Percentiles rank a stretch among this genome's conserved stretches.
phyloP scores from a whole-genome alignment of 495 filamentous ascomycete genomes.

The Neurospora intermedia region DNA sequence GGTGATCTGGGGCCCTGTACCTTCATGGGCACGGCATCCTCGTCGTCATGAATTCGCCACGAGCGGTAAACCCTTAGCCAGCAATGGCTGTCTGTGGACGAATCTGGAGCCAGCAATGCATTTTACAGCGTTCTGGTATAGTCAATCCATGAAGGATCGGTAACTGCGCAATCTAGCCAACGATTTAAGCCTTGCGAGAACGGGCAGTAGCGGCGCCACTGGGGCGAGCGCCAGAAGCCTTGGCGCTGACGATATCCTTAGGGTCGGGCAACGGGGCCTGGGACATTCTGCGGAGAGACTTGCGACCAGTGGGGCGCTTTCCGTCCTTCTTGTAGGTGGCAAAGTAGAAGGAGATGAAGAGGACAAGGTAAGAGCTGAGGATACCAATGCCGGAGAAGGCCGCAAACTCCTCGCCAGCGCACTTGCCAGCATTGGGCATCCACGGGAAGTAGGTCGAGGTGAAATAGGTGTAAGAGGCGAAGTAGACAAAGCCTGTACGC shows the following conservation, averaged over 20 bases:
- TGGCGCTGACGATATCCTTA: conserved; percentile 28
- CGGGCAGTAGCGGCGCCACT: conserved; percentile 20
- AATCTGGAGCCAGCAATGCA: background rate
- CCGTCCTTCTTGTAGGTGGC: conserved; percentile 88
- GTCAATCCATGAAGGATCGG: background rate
- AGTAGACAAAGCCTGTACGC: conserved; percentile 73
- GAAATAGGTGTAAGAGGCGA: conserved; percentile 93
- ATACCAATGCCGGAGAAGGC: conserved; percentile 89
- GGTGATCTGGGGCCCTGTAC: background rate
- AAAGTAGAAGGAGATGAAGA: conserved; percentile 98
- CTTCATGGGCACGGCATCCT: background rate
- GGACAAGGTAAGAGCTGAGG: conserved; percentile 83
- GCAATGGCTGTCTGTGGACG: background rate
- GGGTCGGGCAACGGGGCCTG: conserved; percentile 44
- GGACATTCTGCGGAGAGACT: conserved; percentile 43
- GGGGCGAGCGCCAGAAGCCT: conserved; percentile 1
- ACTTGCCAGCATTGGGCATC: conserved; percentile 72
- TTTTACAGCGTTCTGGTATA: background rate
- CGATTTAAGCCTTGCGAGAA: conserved; percentile 47
- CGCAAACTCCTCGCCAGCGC: conserved; percentile 95
- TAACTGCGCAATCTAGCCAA: background rate
- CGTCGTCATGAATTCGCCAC: background rate
- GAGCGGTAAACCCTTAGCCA: background rate
- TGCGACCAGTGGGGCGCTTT: conserved; percentile 49
- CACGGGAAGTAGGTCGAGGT: conserved; percentile 80